These are phyloP conservation scores for Galerina marginata DNA, from an alignment of 768 basidiomycete species.

Conservation along the genomic window DNA sequence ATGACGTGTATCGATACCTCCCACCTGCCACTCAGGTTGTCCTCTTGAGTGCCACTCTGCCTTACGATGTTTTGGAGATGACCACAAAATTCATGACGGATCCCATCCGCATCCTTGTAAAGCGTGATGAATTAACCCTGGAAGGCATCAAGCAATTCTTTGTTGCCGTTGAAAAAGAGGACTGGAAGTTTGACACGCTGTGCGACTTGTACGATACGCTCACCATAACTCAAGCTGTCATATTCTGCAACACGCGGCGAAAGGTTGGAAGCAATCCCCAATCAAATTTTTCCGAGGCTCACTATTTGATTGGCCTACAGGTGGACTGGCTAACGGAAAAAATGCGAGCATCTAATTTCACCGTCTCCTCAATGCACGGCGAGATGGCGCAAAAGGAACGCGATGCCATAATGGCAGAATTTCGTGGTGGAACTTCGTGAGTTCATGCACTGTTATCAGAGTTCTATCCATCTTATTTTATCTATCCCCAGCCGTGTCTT, in stretches of 20 bases:
- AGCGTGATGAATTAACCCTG: conserved; percentile 98
- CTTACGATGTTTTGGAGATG: conserved; percentile 98
- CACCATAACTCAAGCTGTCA: conserved; percentile 98
- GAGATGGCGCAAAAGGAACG: conserved; percentile 97
- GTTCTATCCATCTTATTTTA: conserved; percentile 18
- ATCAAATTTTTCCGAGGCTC: conserved; percentile 2
- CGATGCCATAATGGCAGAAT: conserved; percentile 96
- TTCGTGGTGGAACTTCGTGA: conserved; percentile 90
- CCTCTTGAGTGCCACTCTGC: conserved; percentile 92
- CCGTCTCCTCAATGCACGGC: conserved; percentile 94
- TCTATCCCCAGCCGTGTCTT: conserved; percentile 77
- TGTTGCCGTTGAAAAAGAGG: conserved; percentile 99
- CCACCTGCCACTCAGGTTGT: conserved; percentile 98
- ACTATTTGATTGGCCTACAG: conserved; percentile 38
- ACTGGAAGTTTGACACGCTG: conserved; percentile 99
- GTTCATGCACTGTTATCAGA: conserved; percentile 31
- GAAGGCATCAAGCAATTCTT: conserved; percentile 98
- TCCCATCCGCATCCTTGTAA: conserved; percentile 97
- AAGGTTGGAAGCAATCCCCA: conserved; percentile 61
- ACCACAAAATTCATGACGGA: conserved; percentile 99
- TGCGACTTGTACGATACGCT: conserved; percentile 98
- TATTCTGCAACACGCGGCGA: conserved; percentile 97
- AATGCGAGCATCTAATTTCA: conserved; percentile 98
- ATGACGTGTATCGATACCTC: conserved; percentile 97
- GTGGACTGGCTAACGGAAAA: conserved; percentile 99